Base-by-base conservation (phyloP, 164 flowering plant genomes). In the Stephania cephalantha region DNA sequence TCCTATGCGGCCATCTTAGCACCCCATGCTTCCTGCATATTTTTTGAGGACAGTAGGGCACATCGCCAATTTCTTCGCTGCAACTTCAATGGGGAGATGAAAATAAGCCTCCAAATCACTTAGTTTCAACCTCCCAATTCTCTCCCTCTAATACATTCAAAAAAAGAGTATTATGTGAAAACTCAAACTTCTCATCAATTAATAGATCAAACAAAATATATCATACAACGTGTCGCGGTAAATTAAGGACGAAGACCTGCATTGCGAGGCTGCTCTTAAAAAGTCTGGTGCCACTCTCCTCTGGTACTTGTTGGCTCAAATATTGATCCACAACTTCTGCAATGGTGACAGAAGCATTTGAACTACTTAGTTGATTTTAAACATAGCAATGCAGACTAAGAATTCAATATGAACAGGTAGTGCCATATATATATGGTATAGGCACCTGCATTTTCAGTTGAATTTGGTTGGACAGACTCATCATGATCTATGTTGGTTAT, bases 221-320 rank as follows among this genome's bases (percentile, higher is more conserved):
- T 5, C 11, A 18, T 4, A 12, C 13, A 8, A 55, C 1, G 11
- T 55, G 18, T 55, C 5, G 17, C 63, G 15, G 55, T 50, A 12
- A 3, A 55, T 55, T 55, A 58, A 58, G 20, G 64, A 58, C 0
- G 13, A 1, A 2, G 46, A 79, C 79, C 79, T 79, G 82, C 44
- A 58, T 35, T 8, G 79, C 79, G 0, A 65, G 78, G 72, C 71
- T 70, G 71, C 79, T 76, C 29, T 64, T 72, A 7, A 70, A 66
- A 13, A 22, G 12, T 69, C 70, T 69, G 42, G 1, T 61, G 31
- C 7, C 69, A 22, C n/a, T 12, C 30, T 46, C 65, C 20, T 74
- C 71, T 18, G 42, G 74, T 25, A 6, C 18, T 9, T 17, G 3
- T 22, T 42, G 44, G 44, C 12, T 78, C 13, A 45, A 25, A 25